A percentile compares a stretch with the other conserved stretches of the same genome.
phyloP scores from a whole-genome alignment of 345 rosid genomes.

The Ceriops decandra region DNA sequence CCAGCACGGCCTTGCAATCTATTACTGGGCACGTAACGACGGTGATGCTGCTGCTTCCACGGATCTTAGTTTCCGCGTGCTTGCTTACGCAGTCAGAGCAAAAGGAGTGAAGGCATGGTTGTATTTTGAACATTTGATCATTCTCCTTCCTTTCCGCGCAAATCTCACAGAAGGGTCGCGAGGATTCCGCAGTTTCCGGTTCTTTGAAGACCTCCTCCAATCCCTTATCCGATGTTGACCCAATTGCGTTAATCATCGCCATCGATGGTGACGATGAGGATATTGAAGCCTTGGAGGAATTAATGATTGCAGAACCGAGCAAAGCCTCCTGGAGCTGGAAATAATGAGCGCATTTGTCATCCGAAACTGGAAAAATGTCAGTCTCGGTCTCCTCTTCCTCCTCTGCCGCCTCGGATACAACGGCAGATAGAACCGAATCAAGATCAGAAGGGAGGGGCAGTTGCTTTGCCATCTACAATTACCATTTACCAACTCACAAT shows the following conservation, averaged over 20 bases:
- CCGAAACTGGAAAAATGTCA: conserved; percentile 35
- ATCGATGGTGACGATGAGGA: not conserved
- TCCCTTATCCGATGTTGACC: too few species aligned
- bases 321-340: conserved; percentile 50
- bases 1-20: conserved; percentile 40
- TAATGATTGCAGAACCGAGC: conserved; percentile 16
- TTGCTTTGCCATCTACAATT: conserved; percentile 2
- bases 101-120: conserved; percentile 42
- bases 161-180: conserved; percentile 44
- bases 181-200: conserved; percentile 23
- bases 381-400: not conserved
- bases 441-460: not conserved
- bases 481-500: not conserved
- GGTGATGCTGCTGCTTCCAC: conserved; percentile 14
- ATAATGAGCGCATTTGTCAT: conserved; percentile 38
- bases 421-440: conserved; percentile 18
- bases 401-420: not conserved
- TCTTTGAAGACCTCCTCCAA: not conserved
- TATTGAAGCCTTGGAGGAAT: not conserved
- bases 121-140: conserved; percentile 34
- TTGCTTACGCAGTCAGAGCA: conserved; percentile 52
- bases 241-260: not conserved
- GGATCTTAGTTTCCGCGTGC: conserved; percentile 40
- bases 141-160: conserved; percentile 46
- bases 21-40: conserved; percentile 51